Evolutionary conservation across 2,329 filamentous ascomycete genomes (phyloP).

Genomic region (Epichloe hybrida): DNA sequence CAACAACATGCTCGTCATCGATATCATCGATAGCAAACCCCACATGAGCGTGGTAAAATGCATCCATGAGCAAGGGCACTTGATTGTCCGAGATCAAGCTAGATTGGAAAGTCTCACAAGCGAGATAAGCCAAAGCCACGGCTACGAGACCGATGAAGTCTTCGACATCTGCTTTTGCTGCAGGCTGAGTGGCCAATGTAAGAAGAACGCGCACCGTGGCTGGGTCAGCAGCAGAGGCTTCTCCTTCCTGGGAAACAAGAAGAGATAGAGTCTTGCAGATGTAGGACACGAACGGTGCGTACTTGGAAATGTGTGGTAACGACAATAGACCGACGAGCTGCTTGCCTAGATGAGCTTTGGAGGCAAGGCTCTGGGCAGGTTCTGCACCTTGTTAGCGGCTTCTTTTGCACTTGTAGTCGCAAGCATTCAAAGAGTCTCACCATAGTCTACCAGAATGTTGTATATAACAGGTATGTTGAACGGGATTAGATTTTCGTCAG

Average conservation of each 20-base stretch:
- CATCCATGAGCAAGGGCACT: slow-evolving; percentile 30
- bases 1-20: slow-evolving; percentile 31
- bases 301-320: slow-evolving; percentile 28
- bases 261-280: slow-evolving; percentile 44
- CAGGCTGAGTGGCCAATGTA: slow-evolving; percentile 28
- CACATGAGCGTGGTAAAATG: slow-evolving; percentile 34
- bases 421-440: slow-evolving; percentile 22
- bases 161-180: slow-evolving; percentile 33
- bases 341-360: slow-evolving; percentile 34
- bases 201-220: slow-evolving; percentile 37
- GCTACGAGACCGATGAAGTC: slow-evolving; percentile 39
- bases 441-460: slow-evolving; percentile 51
- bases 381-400: slow-evolving; percentile 23
- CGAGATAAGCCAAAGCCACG: slow-evolving; percentile 42
- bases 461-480: slow-evolving; percentile 47
- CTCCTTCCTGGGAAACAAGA: slow-evolving; percentile 38
- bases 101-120: slow-evolving; percentile 37
- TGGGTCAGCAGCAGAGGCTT: slow-evolving; percentile 29
- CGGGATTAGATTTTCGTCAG: slow-evolving; percentile 32
- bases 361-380: slow-evolving; percentile 43
- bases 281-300: slow-evolving; percentile 32
- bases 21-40: slow-evolving; percentile 24
- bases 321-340: slow-evolving; percentile 36
- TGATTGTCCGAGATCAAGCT: slow-evolving; percentile 27
- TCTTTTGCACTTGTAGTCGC: neutral